phyloP scores from a whole-genome alignment of 1,284 basidiomycete genomes.

The Farysia itapuensis region DNA sequence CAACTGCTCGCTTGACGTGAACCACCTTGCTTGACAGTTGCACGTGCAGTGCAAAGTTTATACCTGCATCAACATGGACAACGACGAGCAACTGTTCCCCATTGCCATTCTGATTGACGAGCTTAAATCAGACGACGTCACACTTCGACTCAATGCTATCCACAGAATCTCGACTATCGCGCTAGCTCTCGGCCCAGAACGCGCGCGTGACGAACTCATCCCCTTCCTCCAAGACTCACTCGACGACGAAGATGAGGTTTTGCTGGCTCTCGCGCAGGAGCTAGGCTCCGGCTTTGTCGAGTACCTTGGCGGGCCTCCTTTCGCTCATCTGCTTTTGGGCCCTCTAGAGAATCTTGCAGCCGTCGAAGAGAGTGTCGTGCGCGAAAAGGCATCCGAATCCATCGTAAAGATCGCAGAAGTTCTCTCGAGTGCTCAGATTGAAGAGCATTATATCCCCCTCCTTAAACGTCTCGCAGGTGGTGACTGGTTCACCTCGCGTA shows the following conservation, averaged over 20 bases:
- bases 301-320: slow-evolving; percentile 87
- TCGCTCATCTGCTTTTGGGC: slow-evolving; percentile 85
- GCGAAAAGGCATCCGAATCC: slow-evolving; percentile 96
- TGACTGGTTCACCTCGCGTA: slow-evolving; percentile 99
- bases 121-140: slow-evolving; percentile 78
- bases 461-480: slow-evolving; percentile 85
- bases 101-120: slow-evolving; percentile 82
- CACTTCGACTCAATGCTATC: slow-evolving; percentile 90
- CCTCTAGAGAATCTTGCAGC: slow-evolving; percentile 94
- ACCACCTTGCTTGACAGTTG: no score
- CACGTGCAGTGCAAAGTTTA: no score
- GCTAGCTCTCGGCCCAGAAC: slow-evolving; percentile 90
- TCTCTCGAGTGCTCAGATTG: slow-evolving; percentile 78
- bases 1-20: no score
- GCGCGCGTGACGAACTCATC: slow-evolving; percentile 91
- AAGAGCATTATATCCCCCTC: slow-evolving; percentile 89
- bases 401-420: slow-evolving; percentile 86
- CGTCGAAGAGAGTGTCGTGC: slow-evolving; percentile 95
- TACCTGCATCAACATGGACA: slow-evolving; percentile 51
- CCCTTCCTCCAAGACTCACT: slow-evolving; percentile 97
- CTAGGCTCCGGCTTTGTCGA: slow-evolving; percentile 79
- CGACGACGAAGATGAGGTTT: slow-evolving; percentile 98
- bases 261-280: slow-evolving; percentile 94
- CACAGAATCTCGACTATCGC: slow-evolving; percentile 98
- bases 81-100: slow-evolving; percentile 58